Evolutionary conservation across 306 rosid genomes (phyloP), one percentile per base, ranked within the genome.

Genomic region (Senna tora): DNA sequence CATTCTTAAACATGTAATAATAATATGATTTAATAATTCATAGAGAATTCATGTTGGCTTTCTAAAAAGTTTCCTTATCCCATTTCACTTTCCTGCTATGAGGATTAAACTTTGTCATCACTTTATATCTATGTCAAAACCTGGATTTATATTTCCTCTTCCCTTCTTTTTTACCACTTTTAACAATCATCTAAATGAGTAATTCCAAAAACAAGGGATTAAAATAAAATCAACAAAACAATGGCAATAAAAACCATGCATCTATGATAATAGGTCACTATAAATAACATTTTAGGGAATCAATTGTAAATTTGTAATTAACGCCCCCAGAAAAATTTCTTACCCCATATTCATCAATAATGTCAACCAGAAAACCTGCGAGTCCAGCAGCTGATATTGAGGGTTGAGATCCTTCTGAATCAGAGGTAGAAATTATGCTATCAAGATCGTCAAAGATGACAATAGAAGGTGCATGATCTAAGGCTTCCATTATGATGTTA

Each of bases 261-360:
- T 65, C 21, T 7, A 60, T 17, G 21, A 65, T n/a, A 64, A 13
- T 43, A 65, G 20, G 7, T 49, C 42, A 55, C n/a, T 12, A 38
- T 15, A 25, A 32, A 41, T 21, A 34, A 69, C 42, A 73, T 25
- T 50, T 76, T 22, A 75, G 30, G 61, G 15, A 77, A n/a, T n/a
- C n/a, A n/a, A n/a, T n/a, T n/a, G n/a, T n/a, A n/a, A n/a, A n/a
- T n/a, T 36, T 41, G 47, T 22, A 65, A 17, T 19, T 36, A 59
- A 56, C 32, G 58, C 1, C 55, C 19, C 52, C 54, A 49, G 53
- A 20, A 63, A 59, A 56, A 39, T n/a, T 56, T 69, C 80, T 72
- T 88, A 93, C 98, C 90, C 84, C 85, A 79, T 84, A 89, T 84
- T 91, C 98, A 86, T 93, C 98, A 50, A 93, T 77, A 73, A 93